Base-by-base conservation (phyloP, 768 basidiomycete species). In the Hypholoma fasciculare region DNA sequence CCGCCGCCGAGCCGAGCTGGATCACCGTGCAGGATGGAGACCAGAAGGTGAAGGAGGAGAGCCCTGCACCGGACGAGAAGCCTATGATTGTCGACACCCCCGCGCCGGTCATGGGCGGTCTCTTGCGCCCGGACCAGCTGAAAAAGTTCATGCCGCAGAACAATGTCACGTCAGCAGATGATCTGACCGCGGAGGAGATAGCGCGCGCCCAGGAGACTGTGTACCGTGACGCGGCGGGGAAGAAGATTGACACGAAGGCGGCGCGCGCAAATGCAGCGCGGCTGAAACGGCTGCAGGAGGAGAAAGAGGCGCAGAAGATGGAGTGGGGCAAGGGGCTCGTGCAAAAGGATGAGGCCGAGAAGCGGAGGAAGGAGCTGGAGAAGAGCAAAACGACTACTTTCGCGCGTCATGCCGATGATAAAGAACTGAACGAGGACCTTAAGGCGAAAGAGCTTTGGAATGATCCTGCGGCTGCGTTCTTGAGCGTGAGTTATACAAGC, bases 261-360 rank as follows among this genome's bases (percentile, higher is more conserved):
- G 90, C 88, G 27, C 83, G 82, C 56, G 96, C 92, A 13, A 95
- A 96, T 66, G 92, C 93, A 30, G 89, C 89, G 43, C 78, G 87
- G 62, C 70, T 82, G 71, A 94, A 94, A 67, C 81, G 92, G 19
- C 89, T 94, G 68, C 78, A 80, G 57, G 88, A 95, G 69, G 92
- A 97, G 75, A 86, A 84, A 68, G 93, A 96, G 68, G 90, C 90
- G 50, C 77, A 83, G 69, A 96, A 93, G 77, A 94, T 96, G 92
- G 92, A 96, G 70, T 98, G 97, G 97, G 94, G 94, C 0, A 98
- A 96, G 72, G 97, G 97, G 30, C 67, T 98, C 37, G 90, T 94
- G 39, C 97, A 98, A 75, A 77, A 87, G 59, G 89, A 92, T 20
- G 90, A 95, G 59, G 75, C 80, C 52, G 92, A 95, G 73, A 83